Evolutionary conservation across 148 eudicot genomes (phyloP).

Genomic region (Nepenthes mirabilis): DNA sequence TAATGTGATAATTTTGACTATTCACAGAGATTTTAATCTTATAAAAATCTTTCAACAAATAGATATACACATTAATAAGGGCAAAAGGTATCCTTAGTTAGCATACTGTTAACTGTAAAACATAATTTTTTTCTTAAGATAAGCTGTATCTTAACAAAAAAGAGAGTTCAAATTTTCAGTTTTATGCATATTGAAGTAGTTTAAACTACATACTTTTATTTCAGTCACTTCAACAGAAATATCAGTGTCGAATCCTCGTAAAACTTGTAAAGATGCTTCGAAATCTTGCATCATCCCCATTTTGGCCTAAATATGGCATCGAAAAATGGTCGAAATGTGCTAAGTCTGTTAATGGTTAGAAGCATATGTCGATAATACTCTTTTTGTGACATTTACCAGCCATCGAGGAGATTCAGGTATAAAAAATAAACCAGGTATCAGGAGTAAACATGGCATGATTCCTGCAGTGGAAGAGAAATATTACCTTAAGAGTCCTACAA

Average conservation of each 20-base stretch:
- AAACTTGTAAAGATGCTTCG: constrained; percentile 81
- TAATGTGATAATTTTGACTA: too few relatives aligned
- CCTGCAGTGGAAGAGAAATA: constrained; percentile 29
- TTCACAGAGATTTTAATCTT: too few relatives aligned
- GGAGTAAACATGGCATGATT: constrained; percentile 49
- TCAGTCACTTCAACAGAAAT: constrained; percentile 34
- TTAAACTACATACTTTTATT: constrained; percentile 30
- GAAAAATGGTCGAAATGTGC: not conserved
- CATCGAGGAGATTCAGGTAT: constrained; percentile 97
- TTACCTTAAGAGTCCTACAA: too few relatives aligned
- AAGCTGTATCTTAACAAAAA: not conserved
- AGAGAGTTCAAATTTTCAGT: not conserved
- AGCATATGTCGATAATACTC: not conserved
- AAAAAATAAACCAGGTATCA: constrained; percentile 93
- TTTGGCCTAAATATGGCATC: constrained; percentile 48
- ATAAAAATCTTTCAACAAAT: too few relatives aligned
- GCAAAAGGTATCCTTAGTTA: too few relatives aligned
- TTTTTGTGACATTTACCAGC: constrained; percentile 46
- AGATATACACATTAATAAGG: too few relatives aligned
- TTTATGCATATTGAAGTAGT: not conserved
- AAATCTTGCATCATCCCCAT: constrained; percentile 80
- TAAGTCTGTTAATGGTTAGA: not conserved
- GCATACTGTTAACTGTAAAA: too few relatives aligned
- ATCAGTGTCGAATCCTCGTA: constrained; percentile 64
- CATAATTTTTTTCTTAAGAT: not conserved